Percentiles rank a stretch among this genome's conserved stretches.
Conservation (phyloP, 2,329 filamentous ascomycete species). For the Chaetomium olivaceum region DNA sequence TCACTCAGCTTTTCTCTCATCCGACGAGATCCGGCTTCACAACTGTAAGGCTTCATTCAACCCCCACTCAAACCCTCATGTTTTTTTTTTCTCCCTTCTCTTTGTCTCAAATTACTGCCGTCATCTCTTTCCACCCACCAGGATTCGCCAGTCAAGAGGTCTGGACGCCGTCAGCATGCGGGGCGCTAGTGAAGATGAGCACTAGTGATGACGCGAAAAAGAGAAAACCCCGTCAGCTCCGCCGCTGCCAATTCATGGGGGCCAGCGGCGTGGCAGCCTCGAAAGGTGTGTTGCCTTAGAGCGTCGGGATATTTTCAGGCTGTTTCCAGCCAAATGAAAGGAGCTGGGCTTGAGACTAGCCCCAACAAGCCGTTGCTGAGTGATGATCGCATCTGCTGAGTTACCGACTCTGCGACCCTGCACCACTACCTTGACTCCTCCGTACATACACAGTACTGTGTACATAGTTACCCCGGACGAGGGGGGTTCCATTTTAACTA, state of each 20-base stretch:
- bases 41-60: not conserved
- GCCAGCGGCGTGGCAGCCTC: not conserved
- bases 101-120: not conserved
- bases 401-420: not conserved
- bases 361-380: slow-evolving; percentile 4
- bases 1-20: not conserved
- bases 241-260: not conserved
- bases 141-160: too few relatives aligned
- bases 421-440: too few relatives aligned
- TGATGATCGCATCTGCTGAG: slow-evolving; percentile 1
- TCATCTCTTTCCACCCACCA: not conserved
- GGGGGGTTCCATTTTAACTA: too few relatives aligned
- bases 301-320: not conserved
- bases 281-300: not conserved
- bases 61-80: not conserved
- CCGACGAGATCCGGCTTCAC: not conserved
- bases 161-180: not conserved
- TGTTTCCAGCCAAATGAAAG: not conserved
- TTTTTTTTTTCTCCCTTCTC: not conserved
- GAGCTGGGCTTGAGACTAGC: not conserved
- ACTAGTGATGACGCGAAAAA: not conserved
- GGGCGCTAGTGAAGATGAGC: slow-evolving; percentile 1
- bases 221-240: not conserved
- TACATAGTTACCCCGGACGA: not conserved
- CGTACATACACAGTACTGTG: too few relatives aligned